Evolutionary conservation across 495 filamentous ascomycete species (phyloP), one percentile per base, ranked within the genome.

Genomic region (Articulospora tetracladia): DNA sequence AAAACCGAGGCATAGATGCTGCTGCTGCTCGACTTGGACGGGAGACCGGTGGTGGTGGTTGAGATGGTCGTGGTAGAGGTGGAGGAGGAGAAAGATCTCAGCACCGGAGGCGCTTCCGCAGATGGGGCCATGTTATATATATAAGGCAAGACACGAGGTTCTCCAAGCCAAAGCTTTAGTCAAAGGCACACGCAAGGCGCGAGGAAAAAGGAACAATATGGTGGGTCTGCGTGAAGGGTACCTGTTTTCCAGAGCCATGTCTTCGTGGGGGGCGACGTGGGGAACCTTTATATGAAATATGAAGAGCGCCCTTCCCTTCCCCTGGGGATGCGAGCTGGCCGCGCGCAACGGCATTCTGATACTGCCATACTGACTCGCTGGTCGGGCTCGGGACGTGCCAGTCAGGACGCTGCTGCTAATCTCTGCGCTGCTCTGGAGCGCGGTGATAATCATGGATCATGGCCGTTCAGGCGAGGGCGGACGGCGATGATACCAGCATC

Each of bases 1-100:
- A 82, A 66, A 47, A 82, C 79, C 22, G 77, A 80, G 36, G 79
- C 79, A 67, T 64, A 20, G n/a, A 44, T 39, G 25, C 22, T 60
- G 4, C 47, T 39, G 25, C 22, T 60, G 4, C 47, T 39, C 11
- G 61, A 41, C 49, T 68, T 68, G 11, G 56, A 58, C 8, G 61
- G 24, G 24, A 51, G 3, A 11, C 15, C 39, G 39, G 17, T n/a
- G 26, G 41, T 51, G 53, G 25, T 41, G 20, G 22, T 24, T n/a
- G n/a, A n/a, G n/a, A n/a, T n/a, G 39, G 17, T n/a, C n/a, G 41
- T 51, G 53, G 25, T 41, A 13, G 22, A n/a, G n/a, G n/a, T n/a
- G n/a, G n/a, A n/a, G n/a, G n/a, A n/a, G 25, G 20, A 55, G 59
- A 28, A 41, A 55, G 50, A 54, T 46, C 49, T 12, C 26, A 36